A percentile compares a stretch with the other conserved stretches of the same genome.
Evolutionary conservation across 306 rosid genomes (phyloP).

Genomic region (Abrus precatorius): DNA sequence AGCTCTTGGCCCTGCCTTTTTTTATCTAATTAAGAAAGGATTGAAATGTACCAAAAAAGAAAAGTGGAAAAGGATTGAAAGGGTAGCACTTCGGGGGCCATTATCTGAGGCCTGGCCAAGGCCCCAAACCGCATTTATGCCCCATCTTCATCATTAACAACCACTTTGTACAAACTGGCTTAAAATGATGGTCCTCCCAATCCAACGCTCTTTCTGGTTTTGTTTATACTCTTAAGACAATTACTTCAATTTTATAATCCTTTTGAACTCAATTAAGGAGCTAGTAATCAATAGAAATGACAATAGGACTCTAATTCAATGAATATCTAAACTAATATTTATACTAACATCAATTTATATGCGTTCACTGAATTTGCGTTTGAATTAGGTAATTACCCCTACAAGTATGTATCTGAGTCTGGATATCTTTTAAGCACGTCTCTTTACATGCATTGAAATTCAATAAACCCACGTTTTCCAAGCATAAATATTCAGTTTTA

Average conservation of each 20-base stretch:
- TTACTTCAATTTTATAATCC: neutral
- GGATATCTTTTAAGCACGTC: too few species aligned
- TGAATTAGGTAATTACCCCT: neutral
- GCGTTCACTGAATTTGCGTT: neutral
- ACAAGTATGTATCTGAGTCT: neutral
- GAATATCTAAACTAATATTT: neutral
- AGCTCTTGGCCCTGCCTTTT: too few species aligned
- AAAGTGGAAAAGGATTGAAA: neutral
- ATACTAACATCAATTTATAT: neutral
- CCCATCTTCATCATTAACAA: conserved; percentile 36
- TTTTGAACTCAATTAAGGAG: conserved; percentile 3
- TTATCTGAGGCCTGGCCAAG: neutral
- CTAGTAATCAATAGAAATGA: neutral
- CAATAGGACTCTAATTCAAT: neutral
- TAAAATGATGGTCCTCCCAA: conserved; percentile 16
- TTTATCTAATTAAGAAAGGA: too few species aligned
- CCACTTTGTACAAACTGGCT: neutral
- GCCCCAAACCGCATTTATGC: conserved; percentile 14
- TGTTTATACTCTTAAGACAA: neutral
- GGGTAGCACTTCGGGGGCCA: conserved; percentile 2
- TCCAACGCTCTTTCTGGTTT: conserved; percentile 8
- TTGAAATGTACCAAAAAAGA: too few species aligned
- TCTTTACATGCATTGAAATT: too few species aligned
- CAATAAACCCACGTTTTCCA: too few species aligned
- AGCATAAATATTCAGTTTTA: too few species aligned